Evolutionary conservation across 2,329 filamentous ascomycete species (phyloP).

Genomic region (Pseudogymnoascus pannorum): DNA sequence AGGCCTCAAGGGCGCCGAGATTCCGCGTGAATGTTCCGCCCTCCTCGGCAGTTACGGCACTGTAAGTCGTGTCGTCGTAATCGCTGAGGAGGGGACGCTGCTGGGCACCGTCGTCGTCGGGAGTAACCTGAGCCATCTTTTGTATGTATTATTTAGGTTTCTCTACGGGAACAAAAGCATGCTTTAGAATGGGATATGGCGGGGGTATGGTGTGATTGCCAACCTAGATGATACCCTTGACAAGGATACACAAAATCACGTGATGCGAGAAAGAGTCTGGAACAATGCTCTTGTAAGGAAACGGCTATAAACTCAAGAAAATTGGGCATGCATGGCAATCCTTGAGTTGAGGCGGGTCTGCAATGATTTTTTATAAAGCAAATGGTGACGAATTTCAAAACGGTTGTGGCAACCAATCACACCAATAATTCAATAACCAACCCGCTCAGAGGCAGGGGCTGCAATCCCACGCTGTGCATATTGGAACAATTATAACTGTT

Average conservation of each 20-base stretch:
- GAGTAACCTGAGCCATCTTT: not conserved
- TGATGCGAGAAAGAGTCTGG: not conserved
- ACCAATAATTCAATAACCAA: too few relatives aligned
- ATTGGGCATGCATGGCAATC: too few relatives aligned
- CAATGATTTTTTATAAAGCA: too few relatives aligned
- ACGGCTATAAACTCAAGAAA: too few relatives aligned
- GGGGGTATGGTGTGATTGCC: not conserved
- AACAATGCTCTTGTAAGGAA: too few relatives aligned
- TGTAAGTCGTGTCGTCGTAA: slow-evolving; percentile 3
- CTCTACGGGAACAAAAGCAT: not conserved
- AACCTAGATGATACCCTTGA: not conserved
- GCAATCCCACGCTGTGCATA: too few relatives aligned
- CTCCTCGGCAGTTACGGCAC: not conserved
- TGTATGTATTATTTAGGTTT: not conserved
- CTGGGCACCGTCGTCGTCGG: slow-evolving; percentile 2
- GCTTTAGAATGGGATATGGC: not conserved
- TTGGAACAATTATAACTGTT: too few relatives aligned
- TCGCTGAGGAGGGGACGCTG: slow-evolving; percentile 9
- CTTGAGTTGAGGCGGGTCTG: too few relatives aligned
- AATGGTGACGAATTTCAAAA: too few relatives aligned
- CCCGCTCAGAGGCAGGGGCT: too few relatives aligned
- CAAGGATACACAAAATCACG: not conserved
- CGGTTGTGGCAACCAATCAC: too few relatives aligned
- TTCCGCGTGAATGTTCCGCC: slow-evolving; percentile 35
- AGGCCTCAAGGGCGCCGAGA: slow-evolving; percentile 42